phyloP scores from a whole-genome alignment of 805 yeast species.

The Saccharomycopsis capsularis region DNA sequence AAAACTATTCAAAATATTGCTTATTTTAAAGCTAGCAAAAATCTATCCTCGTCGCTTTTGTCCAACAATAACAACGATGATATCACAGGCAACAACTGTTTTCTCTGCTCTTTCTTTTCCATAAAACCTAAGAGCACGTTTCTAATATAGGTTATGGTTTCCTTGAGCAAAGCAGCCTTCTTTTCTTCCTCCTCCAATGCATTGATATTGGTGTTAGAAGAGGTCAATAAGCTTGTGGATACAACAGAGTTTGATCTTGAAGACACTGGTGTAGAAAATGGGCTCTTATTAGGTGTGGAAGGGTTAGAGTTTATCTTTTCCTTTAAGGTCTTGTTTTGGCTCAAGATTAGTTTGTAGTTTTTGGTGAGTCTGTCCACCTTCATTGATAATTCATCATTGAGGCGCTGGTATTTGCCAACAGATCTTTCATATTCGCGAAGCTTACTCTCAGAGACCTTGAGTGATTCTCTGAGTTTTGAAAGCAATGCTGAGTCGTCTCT shows the following conservation, averaged over 20 bases:
- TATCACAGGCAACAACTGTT: conserved; percentile 76
- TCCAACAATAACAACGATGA: conserved; percentile 64
- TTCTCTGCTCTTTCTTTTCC: conserved; percentile 89
- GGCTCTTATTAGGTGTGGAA: conserved; percentile 5
- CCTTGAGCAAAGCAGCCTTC: conserved; percentile 3
- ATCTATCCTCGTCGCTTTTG: conserved; percentile 64
- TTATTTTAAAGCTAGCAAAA: conserved; percentile 44
- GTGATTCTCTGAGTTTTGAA: conserved; percentile 45
- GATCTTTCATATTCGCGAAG: conserved; percentile 49
- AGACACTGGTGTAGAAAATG: conserved; percentile 26
- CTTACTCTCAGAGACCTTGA: conserved; percentile 44
- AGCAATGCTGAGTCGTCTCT: conserved; percentile 22
- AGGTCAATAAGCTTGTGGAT: conserved; percentile 20
- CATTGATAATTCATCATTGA: conserved; percentile 60
- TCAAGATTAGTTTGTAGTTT: conserved; percentile 58
- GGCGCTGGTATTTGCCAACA: conserved; percentile 46
- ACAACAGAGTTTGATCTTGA: conserved; percentile 34
- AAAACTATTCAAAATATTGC: no score
- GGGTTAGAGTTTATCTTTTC: conserved; percentile 24
- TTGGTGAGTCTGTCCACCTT: conserved; percentile 65
- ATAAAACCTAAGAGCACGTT: conserved; percentile 88
- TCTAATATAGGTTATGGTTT: conserved; percentile 68
- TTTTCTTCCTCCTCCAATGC: neutral
- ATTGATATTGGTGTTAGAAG: neutral
- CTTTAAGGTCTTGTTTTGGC: conserved; percentile 45